These are phyloP conservation scores for Globisporangium irregulare DNA, from an alignment of 352 stramenopile species.

Conservation along the genomic window DNA sequence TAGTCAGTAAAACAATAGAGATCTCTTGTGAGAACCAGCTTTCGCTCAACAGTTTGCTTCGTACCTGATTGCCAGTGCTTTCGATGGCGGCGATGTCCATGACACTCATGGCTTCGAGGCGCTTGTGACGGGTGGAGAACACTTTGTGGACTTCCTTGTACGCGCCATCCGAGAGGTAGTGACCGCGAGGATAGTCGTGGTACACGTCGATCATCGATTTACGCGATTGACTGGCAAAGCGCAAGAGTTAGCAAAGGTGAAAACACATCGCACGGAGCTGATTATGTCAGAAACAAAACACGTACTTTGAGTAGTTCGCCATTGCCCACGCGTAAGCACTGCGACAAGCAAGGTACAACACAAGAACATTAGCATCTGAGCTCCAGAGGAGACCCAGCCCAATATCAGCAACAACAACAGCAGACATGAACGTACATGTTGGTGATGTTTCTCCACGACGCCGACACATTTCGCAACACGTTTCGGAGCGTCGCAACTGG, in stretches of 20 bases:
- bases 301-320: conserved; percentile 53
- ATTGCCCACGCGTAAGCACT: conserved; percentile 53
- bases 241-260: not conserved
- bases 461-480: conserved; percentile 40
- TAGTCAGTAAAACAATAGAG: not conserved
- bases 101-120: conserved; percentile 78
- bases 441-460: conserved; percentile 39
- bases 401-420: not conserved
- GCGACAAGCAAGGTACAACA: conserved; percentile 6
- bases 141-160: conserved; percentile 91
- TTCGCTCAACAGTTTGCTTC: not conserved
- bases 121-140: conserved; percentile 48
- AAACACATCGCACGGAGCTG: not conserved
- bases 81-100: conserved; percentile 93
- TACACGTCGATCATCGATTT: conserved; percentile 49
- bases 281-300: not conserved
- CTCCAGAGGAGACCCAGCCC: not conserved
- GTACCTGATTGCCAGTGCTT: conserved; percentile 83
- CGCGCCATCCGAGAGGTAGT: conserved; percentile 78
- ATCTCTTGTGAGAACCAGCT: not conserved
- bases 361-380: not conserved
- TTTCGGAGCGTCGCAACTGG: conserved; percentile 28
- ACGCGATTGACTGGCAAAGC: conserved; percentile 12
- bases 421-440: conserved; percentile 33
- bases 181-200: conserved; percentile 47